Conservation (phyloP, 495 filamentous ascomycete species). For the Podospora appendiculata region DNA sequence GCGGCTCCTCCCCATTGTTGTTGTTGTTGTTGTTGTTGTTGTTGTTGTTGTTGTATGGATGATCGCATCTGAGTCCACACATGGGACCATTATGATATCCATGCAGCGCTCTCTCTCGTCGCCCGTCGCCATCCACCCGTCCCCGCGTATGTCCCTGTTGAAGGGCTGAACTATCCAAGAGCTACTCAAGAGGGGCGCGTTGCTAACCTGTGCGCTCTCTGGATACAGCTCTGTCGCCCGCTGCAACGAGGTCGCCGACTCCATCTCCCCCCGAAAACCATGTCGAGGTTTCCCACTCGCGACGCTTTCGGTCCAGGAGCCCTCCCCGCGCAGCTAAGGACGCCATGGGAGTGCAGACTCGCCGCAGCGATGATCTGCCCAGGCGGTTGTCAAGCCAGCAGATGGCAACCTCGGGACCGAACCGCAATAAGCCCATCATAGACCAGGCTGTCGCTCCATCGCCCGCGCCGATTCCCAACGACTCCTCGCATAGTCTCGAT, state of each 20-base stretch:
- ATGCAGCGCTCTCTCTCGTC: constrained; percentile 48
- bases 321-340: constrained; percentile 27
- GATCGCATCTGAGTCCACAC: constrained; percentile 17
- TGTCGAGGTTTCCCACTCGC: constrained; percentile 32
- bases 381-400: constrained; percentile 32
- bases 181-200: constrained; percentile 6
- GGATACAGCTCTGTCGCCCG: constrained; percentile 19
- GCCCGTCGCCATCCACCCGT: constrained; percentile 43
- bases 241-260: constrained; percentile 34
- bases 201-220: constrained; percentile 25
- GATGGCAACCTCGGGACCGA: constrained; percentile 24
- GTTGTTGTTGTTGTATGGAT: constrained; percentile 7
- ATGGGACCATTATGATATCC: constrained; percentile 47
- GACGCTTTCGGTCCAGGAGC: constrained; percentile 35
- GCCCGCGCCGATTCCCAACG: constrained; percentile 14
- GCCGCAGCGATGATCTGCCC: constrained; percentile 27
- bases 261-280: constrained; percentile 36
- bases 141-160: constrained; percentile 37
- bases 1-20: too few species aligned
- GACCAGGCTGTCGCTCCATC: constrained; percentile 27
- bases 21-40: too few species aligned
- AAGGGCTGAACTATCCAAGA: neutral
- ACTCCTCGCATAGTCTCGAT: constrained; percentile 19
- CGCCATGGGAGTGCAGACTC: constrained; percentile 20
- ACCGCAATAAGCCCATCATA: constrained; percentile 36